Evolutionary conservation across 257 asterid genomes (phyloP), one percentile per base, ranked within the genome.

Genomic region (Marsdenia floribunda): DNA sequence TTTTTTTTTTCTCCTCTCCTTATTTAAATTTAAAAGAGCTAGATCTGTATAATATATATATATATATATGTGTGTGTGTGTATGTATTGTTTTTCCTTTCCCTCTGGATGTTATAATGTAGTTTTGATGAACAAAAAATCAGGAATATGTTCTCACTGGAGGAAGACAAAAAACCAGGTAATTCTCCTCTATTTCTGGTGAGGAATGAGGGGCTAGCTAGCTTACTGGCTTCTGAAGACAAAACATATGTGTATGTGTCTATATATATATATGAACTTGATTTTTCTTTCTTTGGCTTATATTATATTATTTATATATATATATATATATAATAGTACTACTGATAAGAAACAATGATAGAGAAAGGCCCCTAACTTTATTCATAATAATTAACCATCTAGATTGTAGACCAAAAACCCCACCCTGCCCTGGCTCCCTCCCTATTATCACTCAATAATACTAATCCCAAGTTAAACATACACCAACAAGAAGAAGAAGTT

Each of bases 261-360:
- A 6, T 44, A 44, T 44, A 44, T 70, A 33, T 53, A 76, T 55
- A 7, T 55, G 78, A 80, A 63, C 75, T 78, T 79, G 77, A 73
- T 75, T 85, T 83, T 57, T 86, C 73, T 84, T 83, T 49, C 87
- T 86, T 89, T 90, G 96, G 96, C 93, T 86, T 90, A 82, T 89
- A 87, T 79, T 73, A 74, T 78, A 73, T 90, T 53, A 53, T 53
- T 2, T 55, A 84, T 85, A 84, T 81, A 84, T 40, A 40, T 40
- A 40, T 40, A 5, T 40, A 40, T 40, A 40, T 40, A 40, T 40
- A 40, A 8, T 40, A 44, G 12, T 44, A 44, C 73, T 53, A 59
- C 70, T 80, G 78, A 82, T 42, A 83, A 76, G 78, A 83, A 76
- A 84, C 88, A 80, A 60, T 78, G 85, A 81, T 37, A 22, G 38